phyloP scores from a whole-genome alignment of 257 asterid species.

The Nicotiana noctiflora region DNA sequence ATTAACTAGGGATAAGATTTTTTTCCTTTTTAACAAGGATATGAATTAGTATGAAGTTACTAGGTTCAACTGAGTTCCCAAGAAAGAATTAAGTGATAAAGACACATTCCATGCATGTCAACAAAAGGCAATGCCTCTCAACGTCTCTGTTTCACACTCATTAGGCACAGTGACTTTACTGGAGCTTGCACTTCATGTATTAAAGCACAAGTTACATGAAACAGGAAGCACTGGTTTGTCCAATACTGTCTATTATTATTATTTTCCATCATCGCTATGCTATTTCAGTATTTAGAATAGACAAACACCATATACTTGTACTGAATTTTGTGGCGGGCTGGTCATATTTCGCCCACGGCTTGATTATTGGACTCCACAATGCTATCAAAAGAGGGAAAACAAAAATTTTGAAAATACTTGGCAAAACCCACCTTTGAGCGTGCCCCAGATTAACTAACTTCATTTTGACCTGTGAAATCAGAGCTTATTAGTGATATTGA shows the following conservation, averaged over 20 bases:
- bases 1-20: neutral
- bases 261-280: neutral
- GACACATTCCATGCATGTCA: neutral
- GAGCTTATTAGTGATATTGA: constrained; percentile 16
- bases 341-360: neutral
- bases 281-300: neutral
- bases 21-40: too few relatives aligned
- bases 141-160: neutral
- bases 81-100: neutral
- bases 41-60: neutral
- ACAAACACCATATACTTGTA: neutral
- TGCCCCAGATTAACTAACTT: constrained; percentile 75
- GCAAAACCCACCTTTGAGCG: constrained; percentile 63
- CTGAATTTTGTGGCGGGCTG: neutral
- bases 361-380: neutral
- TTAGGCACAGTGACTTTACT: neutral
- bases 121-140: neutral
- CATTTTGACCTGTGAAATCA: constrained; percentile 65
- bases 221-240: neutral
- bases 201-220: constrained; percentile 2
- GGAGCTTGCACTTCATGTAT: neutral
- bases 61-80: neutral
- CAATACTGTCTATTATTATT: neutral
- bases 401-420: neutral
- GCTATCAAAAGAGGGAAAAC: neutral